Conservation (phyloP, 2,329 filamentous ascomycete species). For the Fusarium sp. region DNA sequence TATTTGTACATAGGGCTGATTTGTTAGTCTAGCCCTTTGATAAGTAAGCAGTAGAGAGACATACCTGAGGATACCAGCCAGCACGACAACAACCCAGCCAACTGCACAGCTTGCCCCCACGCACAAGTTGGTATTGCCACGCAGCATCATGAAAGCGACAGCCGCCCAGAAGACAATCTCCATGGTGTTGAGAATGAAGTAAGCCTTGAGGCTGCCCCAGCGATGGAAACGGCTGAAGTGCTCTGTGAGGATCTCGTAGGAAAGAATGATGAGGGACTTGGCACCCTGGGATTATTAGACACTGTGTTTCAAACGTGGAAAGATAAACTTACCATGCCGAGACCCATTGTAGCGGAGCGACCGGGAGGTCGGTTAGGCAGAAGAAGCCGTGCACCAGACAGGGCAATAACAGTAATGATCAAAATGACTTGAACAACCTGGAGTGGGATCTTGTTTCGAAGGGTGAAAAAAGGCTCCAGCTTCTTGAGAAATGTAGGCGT, state of each 20-base stretch:
- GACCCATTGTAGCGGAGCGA: constrained; percentile 36
- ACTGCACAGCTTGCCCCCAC: constrained; percentile 7
- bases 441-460: constrained; percentile 8
- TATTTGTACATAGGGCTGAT: not conserved
- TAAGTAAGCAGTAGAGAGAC: not conserved
- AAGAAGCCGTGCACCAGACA: constrained; percentile 32
- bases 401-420: constrained; percentile 19
- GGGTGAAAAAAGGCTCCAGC: constrained; percentile 5
- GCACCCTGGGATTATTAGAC: constrained; percentile 1
- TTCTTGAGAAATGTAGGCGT: constrained; percentile 1
- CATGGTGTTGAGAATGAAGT: constrained; percentile 10
- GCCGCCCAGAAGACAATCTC: constrained; percentile 11
- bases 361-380: constrained; percentile 28
- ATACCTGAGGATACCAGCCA: constrained; percentile 11
- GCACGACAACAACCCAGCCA: constrained; percentile 3
- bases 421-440: constrained; percentile 6
- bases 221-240: constrained; percentile 1
- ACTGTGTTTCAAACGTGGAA: rapidly evolving
- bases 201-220: constrained; percentile 9
- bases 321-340: constrained; percentile 38
- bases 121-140: not conserved
- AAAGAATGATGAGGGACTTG: constrained; percentile 7
- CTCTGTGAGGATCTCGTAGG: constrained; percentile 11
- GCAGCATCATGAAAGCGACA: constrained; percentile 10
- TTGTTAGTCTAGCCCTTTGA: too few species aligned